Base-by-base conservation (phyloP, 345 rosid genomes). In the Aquilaria yunnanensis region DNA sequence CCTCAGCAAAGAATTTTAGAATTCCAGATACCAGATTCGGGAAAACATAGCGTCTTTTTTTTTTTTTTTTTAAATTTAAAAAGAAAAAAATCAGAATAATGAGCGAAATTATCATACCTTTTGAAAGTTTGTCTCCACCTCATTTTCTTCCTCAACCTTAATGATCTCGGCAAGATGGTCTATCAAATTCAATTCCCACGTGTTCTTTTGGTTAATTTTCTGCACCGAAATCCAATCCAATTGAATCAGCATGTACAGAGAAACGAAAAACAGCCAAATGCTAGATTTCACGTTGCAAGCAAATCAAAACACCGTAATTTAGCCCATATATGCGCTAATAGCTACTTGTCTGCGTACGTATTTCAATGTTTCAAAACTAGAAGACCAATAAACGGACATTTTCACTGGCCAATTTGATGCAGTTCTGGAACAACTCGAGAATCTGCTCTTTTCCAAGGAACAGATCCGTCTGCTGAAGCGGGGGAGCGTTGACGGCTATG, bases 351-450 rank as follows among this genome's bases (percentile, higher is more conserved):
- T 37, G 2, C 43, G 43, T 37, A 9, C 43, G 43, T 37, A 9
- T 37, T 37, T 37, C 43, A 37, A 37, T 4, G 8, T 23, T 5
- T 3, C 43, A 9, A 37, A 2, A 37, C 8, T 37, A 33, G 11
- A 30, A 49, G 49, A 1, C 64, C 6, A 70, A 16, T 33, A 43
- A 37, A 62, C 81, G 51, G 51, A 93, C 97, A 71, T 93, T 93
- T 82, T 90, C 97, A 64, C 96, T 88, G 41, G 97, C 97, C 64
- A 93, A 81, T 78, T 90, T 93, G 83, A 93, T 90, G 81, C 97
- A 90, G 16, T 93, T 93, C 56, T 80, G 88, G 59, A 87, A 87
- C 77, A 92, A 74, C 45, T 87, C 98, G 51, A 92, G 78, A 63
- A 92, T 92, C 73, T 89, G 96, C 62, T 85, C 80, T 73, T 85